Base-by-base conservation (phyloP, 2,329 filamentous ascomycete genomes). In the Aspergillus costaricaensis region DNA sequence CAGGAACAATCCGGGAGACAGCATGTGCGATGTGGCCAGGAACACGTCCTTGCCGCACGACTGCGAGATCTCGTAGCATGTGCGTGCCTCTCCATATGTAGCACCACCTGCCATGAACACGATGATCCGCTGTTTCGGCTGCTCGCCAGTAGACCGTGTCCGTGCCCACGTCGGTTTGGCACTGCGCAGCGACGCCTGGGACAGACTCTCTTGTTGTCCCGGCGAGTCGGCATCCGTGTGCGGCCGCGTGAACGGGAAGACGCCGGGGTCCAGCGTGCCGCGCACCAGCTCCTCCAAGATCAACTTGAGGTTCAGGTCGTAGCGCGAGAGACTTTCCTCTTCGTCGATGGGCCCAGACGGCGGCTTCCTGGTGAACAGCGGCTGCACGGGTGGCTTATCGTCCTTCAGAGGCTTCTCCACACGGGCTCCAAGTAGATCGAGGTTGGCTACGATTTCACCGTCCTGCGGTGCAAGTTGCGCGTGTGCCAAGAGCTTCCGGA, bases 101-200 rank as follows among this genome's bases (percentile, higher is more conserved):
- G 95, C 95, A 48, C 95, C 95, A 51, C 95, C 95, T 1, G 94
- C 95, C 84, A 98, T 89, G 74, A 96, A 98, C 15, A 98, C 88
- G 61, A 99, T 91, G 57, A 98, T 85, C 55, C 95, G 88, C 74
- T 99, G 95, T 56, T 90, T 87, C 65, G 93, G 96, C 73, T 98
- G 94, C 62, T 83, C 86, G 61, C 81, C 88, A 27, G 87, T 85
- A 49, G 89, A 84, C 47, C 92, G 88, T 9, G 91, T 89, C 56
- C 91, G 91, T 2, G 95, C 95, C 95, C 95, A 99, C 44, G 93
- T 96, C 1, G 94, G 95, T 70, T 96, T 96, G 15, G 92, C 92
- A 9, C 91, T 91, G 60, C 95, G 90, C 23, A 99, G 84, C 14
- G 94, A 98, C 12, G 90, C 86, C 65, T 91, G 82, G 1, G 81